Percentiles rank a stretch among this genome's conserved stretches.
Evolutionary conservation across 2,329 filamentous ascomycete species (phyloP).

Genomic region (Pseudogymnoascus sp.): DNA sequence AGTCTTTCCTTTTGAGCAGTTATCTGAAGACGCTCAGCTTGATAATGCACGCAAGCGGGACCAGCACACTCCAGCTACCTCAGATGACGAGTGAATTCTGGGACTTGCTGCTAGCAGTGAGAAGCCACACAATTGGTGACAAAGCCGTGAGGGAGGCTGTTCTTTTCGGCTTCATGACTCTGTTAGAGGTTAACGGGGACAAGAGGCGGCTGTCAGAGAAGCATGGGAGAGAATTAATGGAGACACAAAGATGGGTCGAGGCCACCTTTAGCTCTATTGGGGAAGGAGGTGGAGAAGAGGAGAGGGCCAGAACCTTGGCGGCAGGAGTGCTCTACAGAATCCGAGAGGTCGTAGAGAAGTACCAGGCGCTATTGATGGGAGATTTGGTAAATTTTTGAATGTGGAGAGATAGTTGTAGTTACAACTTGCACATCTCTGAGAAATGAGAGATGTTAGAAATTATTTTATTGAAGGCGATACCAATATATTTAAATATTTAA

Average conservation of each 20-base stretch:
- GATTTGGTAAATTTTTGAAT: constrained; percentile 41
- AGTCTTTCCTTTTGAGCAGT: constrained; percentile 67
- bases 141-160: constrained; percentile 63
- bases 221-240: constrained; percentile 69
- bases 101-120: constrained; percentile 68
- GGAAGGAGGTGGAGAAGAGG: constrained; percentile 55
- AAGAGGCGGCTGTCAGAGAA: constrained; percentile 65
- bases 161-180: constrained; percentile 68
- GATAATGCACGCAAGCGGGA: constrained; percentile 74
- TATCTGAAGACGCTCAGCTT: constrained; percentile 83
- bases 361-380: constrained; percentile 70
- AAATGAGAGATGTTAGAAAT: background rate
- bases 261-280: constrained; percentile 57
- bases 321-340: constrained; percentile 71
- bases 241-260: constrained; percentile 81
- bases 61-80: constrained; percentile 66
- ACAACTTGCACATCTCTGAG: background rate
- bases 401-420: background rate
- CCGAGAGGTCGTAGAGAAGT: constrained; percentile 74
- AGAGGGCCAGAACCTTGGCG: constrained; percentile 69
- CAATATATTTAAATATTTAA: background rate
- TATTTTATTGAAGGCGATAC: background rate
- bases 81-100: constrained; percentile 81
- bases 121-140: constrained; percentile 54
- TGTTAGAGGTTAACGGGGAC: constrained; percentile 76